A percentile compares a stretch with the other conserved stretches of the same genome.
These are phyloP conservation scores for Mucuna pruriens DNA, from an alignment of 306 rosid genomes.

Conservation along the genomic window DNA sequence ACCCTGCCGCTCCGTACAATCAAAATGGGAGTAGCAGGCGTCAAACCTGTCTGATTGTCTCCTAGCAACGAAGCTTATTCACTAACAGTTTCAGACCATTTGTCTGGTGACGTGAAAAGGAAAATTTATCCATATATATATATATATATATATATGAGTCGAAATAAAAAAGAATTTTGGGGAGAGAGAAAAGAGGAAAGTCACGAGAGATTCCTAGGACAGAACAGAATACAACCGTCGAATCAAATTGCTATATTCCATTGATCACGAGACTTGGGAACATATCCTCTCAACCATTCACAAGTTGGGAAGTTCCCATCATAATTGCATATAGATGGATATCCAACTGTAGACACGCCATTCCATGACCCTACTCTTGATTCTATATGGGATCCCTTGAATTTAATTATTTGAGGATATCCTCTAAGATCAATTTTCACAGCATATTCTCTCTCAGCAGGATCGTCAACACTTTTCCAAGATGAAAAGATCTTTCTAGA, in stretches of 20 bases:
- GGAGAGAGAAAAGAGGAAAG: too few relatives aligned
- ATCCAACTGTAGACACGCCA: constrained; percentile 33
- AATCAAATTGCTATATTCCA: not conserved
- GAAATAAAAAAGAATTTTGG: too few relatives aligned
- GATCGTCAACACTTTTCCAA: constrained; percentile 40
- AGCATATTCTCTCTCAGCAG: constrained; percentile 30
- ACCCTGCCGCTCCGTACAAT: too few relatives aligned
- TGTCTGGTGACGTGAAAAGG: too few relatives aligned
- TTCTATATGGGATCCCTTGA: not conserved
- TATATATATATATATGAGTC: too few relatives aligned
- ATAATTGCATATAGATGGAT: constrained; percentile 11
- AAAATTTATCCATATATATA: too few relatives aligned
- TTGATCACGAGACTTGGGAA: not conserved
- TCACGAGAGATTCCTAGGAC: too few relatives aligned
- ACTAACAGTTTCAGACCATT: too few relatives aligned
- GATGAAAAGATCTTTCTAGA: constrained; percentile 28
- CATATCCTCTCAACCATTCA: constrained; percentile 25
- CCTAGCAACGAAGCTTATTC: too few relatives aligned
- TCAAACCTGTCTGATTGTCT: too few relatives aligned
- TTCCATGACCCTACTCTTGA: constrained; percentile 40
- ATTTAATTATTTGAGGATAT: constrained; percentile 25
- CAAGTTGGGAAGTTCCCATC: not conserved
- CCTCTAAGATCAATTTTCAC: constrained; percentile 8
- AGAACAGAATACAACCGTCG: not conserved
- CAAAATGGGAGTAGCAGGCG: too few relatives aligned